These are phyloP conservation scores for Saccharomyces kudriavzevii DNA, from an alignment of 805 yeast genomes.

Conservation along the genomic window DNA sequence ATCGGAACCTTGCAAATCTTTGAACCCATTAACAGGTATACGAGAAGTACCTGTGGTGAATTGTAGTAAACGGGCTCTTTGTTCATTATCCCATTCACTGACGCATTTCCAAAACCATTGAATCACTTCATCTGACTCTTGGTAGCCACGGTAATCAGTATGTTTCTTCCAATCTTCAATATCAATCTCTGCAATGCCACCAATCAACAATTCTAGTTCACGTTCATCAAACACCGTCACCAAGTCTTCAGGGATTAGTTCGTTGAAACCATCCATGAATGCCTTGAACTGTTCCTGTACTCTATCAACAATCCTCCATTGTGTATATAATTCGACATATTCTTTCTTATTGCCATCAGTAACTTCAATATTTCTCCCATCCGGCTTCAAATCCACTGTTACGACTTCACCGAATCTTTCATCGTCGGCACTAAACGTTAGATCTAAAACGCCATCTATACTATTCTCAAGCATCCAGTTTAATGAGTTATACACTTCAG, in stretches of 20 bases:
- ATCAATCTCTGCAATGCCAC: constrained; percentile 97
- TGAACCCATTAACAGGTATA: constrained; percentile 97
- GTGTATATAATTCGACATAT: constrained; percentile 88
- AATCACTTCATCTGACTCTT: constrained; percentile 90
- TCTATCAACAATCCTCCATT: constrained; percentile 90
- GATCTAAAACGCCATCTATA: constrained; percentile 76
- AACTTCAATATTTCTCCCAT: constrained; percentile 83
- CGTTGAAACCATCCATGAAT: constrained; percentile 94
- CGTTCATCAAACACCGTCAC: constrained; percentile 96
- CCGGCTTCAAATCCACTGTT: constrained; percentile 80
- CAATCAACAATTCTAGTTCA: constrained; percentile 90
- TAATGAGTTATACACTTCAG: constrained; percentile 88
- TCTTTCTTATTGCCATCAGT: constrained; percentile 92
- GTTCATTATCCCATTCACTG: constrained; percentile 91
- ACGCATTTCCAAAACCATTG: constrained; percentile 99
- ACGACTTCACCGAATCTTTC: constrained; percentile 92
- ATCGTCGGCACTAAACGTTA: constrained; percentile 83
- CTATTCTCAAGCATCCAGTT: constrained; percentile 95
- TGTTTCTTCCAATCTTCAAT: constrained; percentile 98
- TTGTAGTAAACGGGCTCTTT: constrained; percentile 88
- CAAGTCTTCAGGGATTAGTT: constrained; percentile 91
- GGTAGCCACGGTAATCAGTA: constrained; percentile 97
- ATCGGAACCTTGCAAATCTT: constrained; percentile 96
- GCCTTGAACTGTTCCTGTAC: constrained; percentile 95
- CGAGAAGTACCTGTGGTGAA: constrained; percentile 98